Conservation (phyloP, 2,329 filamentous ascomycete species). For the Colletotrichum echinochloae region DNA sequence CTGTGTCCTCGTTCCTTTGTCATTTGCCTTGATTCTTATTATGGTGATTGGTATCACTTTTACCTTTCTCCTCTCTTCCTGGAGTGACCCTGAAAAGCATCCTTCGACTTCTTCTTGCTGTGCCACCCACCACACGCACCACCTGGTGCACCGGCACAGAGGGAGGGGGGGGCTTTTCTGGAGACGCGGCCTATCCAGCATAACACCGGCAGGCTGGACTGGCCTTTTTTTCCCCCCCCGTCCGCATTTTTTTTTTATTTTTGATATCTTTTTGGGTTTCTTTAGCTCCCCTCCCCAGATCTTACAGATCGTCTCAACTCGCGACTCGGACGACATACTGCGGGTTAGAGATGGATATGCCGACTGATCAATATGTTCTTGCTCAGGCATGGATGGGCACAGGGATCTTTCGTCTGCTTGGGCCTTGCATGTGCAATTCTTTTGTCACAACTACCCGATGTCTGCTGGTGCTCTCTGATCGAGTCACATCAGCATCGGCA, state of each 20-base stretch:
- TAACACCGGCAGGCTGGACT: no score
- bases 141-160: slow-evolving; percentile 16
- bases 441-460: no score
- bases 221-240: background rate
- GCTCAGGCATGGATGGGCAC: no score
- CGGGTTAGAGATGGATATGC: no score
- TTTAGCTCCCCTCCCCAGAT: background rate
- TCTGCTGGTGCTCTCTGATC: no score
- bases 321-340: no score
- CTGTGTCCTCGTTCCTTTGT: slow-evolving; percentile 5
- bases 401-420: no score
- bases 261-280: background rate
- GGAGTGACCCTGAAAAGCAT: background rate
- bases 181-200: background rate
- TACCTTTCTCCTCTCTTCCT: background rate
- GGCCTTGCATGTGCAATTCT: no score
- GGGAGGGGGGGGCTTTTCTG: background rate
- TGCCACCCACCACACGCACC: slow-evolving; percentile 36
- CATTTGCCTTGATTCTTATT: background rate
- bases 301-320: no score
- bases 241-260: background rate
- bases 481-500: no score
- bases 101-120: slow-evolving; percentile 6
- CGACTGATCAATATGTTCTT: no score
- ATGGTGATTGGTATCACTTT: no score